A percentile compares a stretch with the other conserved stretches of the same genome.
Evolutionary conservation across 2,329 filamentous ascomycete genomes (phyloP).

Genomic region (Stylonectria norvegica): DNA sequence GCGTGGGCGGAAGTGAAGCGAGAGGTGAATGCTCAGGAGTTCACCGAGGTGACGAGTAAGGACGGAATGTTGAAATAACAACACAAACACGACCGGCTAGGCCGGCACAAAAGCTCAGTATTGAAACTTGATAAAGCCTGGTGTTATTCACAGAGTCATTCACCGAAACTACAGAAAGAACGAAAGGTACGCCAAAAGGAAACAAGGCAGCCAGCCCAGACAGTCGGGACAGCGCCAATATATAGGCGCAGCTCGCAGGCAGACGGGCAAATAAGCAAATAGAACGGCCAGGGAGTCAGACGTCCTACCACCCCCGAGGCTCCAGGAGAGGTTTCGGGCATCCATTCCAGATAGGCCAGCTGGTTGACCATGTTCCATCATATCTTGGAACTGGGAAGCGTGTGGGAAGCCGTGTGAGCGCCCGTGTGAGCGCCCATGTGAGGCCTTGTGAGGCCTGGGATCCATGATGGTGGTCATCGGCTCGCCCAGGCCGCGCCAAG

Average conservation of each 20-base stretch:
- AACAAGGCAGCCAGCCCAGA: background rate
- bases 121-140: conserved; percentile 15
- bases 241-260: background rate
- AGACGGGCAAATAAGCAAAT: background rate
- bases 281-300: background rate
- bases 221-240: background rate
- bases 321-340: background rate
- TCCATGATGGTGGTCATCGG: conserved; percentile 25
- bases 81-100: conserved; percentile 18
- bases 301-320: background rate
- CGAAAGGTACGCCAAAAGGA: background rate
- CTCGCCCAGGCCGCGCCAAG: conserved; percentile 9
- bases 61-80: conserved; percentile 14
- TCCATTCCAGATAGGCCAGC: no score
- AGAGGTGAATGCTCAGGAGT: background rate
- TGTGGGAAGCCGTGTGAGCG: no score
- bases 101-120: conserved; percentile 21
- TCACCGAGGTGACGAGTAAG: conserved; percentile 18
- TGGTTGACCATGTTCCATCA: conserved; percentile 15
- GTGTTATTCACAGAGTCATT: conserved; percentile 20
- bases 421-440: no score
- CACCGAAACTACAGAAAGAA: conserved; percentile 23
- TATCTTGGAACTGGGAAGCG: conserved; percentile 17
- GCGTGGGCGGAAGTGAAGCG: background rate
- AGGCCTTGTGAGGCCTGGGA: conserved; percentile 18